phyloP scores from a whole-genome alignment of 2,329 filamentous ascomycete genomes.

The Alternaria solani region DNA sequence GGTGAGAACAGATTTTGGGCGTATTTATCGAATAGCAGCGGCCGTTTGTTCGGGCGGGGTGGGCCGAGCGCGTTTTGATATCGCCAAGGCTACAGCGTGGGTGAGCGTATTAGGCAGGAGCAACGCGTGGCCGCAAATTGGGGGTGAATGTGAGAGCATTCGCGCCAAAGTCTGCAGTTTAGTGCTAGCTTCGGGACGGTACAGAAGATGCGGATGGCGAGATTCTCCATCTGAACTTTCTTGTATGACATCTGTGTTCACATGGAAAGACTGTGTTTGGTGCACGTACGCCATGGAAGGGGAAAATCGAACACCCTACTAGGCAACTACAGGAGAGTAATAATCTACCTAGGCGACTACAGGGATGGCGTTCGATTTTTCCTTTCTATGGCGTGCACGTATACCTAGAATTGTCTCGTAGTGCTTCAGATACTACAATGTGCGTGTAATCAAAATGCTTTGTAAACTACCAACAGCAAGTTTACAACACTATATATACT shows the following conservation, averaged over 20 bases:
- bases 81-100: not conserved
- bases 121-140: not conserved
- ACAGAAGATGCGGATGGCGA: not conserved
- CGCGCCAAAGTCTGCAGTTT: not conserved
- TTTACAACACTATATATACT: not conserved
- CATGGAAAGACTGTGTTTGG: not conserved
- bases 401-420: not conserved
- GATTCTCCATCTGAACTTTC: not conserved
- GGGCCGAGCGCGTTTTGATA: conserved; percentile 12
- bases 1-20: not conserved
- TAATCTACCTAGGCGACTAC: no score
- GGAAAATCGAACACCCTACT: no score
- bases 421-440: not conserved
- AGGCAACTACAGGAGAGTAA: no score
- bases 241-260: not conserved
- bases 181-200: not conserved
- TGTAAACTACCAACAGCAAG: not conserved
- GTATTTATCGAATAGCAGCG: conserved; percentile 5
- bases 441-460: not conserved
- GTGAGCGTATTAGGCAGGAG: conserved; percentile 1
- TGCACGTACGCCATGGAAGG: no score
- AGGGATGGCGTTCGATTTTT: no score
- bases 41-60: conserved; percentile 11
- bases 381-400: no score
- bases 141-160: not conserved